Evolutionary conservation across 2,329 filamentous ascomycete genomes (phyloP), one percentile per base, ranked within the genome.

Genomic region (Fusarium pininemorale): DNA sequence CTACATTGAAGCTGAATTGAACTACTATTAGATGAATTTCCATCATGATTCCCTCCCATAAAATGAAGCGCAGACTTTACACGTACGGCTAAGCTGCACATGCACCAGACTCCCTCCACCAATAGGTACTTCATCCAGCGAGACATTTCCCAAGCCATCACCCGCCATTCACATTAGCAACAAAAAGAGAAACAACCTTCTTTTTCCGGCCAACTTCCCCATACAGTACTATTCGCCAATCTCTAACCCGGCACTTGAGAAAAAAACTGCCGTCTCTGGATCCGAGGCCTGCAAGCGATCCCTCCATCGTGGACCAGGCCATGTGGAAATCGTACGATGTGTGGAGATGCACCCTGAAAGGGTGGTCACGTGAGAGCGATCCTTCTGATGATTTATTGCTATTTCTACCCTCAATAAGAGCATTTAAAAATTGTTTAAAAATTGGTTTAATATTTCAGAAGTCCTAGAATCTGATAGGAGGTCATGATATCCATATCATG

Each of bases 281-380:
- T 30, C 50, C 58, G 39, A 63, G 62, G 42, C 32, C 64, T 72
- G 51, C 54, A 71, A 57, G 67, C 32, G 28, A 37, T 63, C 51
- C 55, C 30, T 44, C 41, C 24, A 61, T 47, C 68, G 42, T 72
- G 70, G 70, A 47, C 56, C 64, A 50, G 48, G 48, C 30, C 51
- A 73, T 75, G 72, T 72, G 55, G 59, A 44, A 70, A 74, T 75
- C 73, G 73, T 75, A 75, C 67, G 73, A 75, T 75, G 67, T 72
- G 73, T 75, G 73, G 73, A 54, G 73, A 55, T 74, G 73, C 42
- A 39, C 24, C 41, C 42, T 39, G 58, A 45, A 38, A 74, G 41
- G 72, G 72, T 65, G 61, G 51, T 75, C 73, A 75, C 73, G 73
- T 75, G 73, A 67, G 4, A 2, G 1, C 2, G 1, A 9, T 35